These are phyloP conservation scores for Tolypocladium nubicola DNA, from an alignment of 2,329 filamentous ascomycete species.

Conservation along the genomic window DNA sequence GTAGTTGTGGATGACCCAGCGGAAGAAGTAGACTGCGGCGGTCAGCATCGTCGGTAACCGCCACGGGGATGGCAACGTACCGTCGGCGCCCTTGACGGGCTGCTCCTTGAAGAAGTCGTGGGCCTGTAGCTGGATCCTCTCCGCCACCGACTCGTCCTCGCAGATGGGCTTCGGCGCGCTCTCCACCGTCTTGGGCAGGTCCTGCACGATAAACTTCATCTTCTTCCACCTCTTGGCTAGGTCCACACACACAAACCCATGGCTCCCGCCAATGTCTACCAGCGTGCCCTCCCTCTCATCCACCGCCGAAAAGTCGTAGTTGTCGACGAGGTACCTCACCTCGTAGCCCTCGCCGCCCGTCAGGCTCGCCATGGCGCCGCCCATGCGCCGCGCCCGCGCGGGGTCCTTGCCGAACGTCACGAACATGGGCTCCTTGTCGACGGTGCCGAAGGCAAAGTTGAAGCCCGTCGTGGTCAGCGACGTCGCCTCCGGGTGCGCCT, in stretches of 20 bases:
- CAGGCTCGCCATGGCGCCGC: conserved; percentile 42
- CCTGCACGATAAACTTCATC: conserved; percentile 45
- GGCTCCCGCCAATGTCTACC: conserved; percentile 49
- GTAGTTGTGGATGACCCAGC: conserved; percentile 53
- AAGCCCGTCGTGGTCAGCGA: conserved; percentile 39
- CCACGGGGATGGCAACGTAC: conserved; percentile 14
- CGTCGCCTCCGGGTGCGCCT: conserved; percentile 34
- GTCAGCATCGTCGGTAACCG: conserved; percentile 4
- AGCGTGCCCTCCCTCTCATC: conserved; percentile 34
- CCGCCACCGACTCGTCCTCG: conserved; percentile 24
- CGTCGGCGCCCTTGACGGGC: conserved; percentile 39
- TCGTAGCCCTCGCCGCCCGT: conserved; percentile 47
- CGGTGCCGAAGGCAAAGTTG: conserved; percentile 38
- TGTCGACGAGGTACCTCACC: conserved; percentile 38
- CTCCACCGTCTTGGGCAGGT: conserved; percentile 36
- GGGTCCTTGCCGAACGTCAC: conserved; percentile 39
- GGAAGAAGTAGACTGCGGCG: conserved; percentile 41
- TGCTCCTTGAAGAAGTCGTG: conserved; percentile 52
- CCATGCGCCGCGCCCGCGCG: conserved; percentile 38
- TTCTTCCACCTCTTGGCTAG: conserved; percentile 39
- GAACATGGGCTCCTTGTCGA: conserved; percentile 42
- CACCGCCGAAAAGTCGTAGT: conserved; percentile 41
- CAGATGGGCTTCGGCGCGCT: conserved; percentile 33
- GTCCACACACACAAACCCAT: conserved; percentile 45
- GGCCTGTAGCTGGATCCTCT: conserved; percentile 29